Conservation (phyloP, 768 basidiomycete species). For the Serendipita indica region DNA sequence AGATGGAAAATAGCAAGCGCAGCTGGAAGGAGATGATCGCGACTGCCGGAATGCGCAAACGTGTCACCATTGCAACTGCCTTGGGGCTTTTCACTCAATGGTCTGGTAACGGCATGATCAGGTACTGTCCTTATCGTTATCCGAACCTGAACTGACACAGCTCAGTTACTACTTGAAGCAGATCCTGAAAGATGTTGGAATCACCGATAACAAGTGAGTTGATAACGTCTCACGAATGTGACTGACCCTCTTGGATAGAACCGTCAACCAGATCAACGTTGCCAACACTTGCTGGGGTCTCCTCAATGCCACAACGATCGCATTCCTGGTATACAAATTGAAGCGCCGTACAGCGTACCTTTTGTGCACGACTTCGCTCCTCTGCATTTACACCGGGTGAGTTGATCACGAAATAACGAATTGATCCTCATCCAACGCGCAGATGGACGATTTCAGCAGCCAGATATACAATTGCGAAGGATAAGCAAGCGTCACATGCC, state of each 20-base stretch:
- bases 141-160: not conserved
- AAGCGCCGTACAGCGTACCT: constrained; percentile 36
- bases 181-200: constrained; percentile 39
- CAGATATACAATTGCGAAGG: constrained; percentile 27
- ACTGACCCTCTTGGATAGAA: too few species aligned
- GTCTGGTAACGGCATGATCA: constrained; percentile 2
- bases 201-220: constrained; percentile 29
- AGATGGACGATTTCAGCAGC: constrained; percentile 29
- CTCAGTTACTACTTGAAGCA: constrained; percentile 37
- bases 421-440: constrained; percentile 13
- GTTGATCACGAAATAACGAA: not conserved
- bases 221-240: too few species aligned
- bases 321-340: constrained; percentile 33
- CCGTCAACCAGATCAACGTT: constrained; percentile 44
- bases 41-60: constrained; percentile 37
- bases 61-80: constrained; percentile 34
- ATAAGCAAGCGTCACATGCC: constrained; percentile 34
- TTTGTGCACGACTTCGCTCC: constrained; percentile 33
- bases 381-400: constrained; percentile 31
- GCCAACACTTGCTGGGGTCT: constrained; percentile 41
- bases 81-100: constrained; percentile 14
- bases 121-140: not conserved
- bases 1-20: constrained; percentile 32
- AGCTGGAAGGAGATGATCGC: constrained; percentile 34
- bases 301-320: constrained; percentile 37